Conservation (phyloP, 2,329 filamentous ascomycete species). For the Colletotrichum lentis region DNA sequence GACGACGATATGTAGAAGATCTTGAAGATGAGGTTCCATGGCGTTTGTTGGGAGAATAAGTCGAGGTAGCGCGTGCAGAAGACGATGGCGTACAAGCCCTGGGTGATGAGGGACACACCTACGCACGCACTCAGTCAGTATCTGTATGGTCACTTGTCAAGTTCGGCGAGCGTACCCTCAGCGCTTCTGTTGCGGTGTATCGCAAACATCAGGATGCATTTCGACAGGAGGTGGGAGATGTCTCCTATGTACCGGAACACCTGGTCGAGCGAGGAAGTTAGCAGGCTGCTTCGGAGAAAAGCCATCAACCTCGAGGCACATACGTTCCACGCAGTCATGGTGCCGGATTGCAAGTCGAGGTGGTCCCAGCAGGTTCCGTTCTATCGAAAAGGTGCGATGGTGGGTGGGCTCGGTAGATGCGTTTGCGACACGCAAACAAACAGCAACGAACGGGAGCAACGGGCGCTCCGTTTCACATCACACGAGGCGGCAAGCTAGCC, state of each 20-base stretch:
- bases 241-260: conserved; percentile 82
- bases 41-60: conserved; percentile 66
- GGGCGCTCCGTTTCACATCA: conserved; percentile 38
- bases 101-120: conserved; percentile 91
- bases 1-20: conserved; percentile 86
- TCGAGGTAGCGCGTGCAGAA: conserved; percentile 90
- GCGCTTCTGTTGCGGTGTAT: conserved; percentile 89
- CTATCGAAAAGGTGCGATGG: conserved; percentile 10
- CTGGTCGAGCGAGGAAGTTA: conserved; percentile 46
- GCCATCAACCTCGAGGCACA: conserved; percentile 33
- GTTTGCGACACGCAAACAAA: conserved; percentile 34
- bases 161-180: conserved; percentile 65
- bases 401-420: conserved; percentile 1
- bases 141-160: neutral
- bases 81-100: conserved; percentile 84
- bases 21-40: conserved; percentile 85
- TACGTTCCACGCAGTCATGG: conserved; percentile 55
- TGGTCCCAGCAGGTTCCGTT: conserved; percentile 24
- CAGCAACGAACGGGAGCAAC: conserved; percentile 20
- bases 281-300: neutral
- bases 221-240: conserved; percentile 83
- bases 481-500: conserved; percentile 27
- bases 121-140: conserved; percentile 37
- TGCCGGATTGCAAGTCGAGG: conserved; percentile 39
- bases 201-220: conserved; percentile 88